phyloP scores from a whole-genome alignment of 2,329 filamentous ascomycete genomes.

The Periconia sp. region DNA sequence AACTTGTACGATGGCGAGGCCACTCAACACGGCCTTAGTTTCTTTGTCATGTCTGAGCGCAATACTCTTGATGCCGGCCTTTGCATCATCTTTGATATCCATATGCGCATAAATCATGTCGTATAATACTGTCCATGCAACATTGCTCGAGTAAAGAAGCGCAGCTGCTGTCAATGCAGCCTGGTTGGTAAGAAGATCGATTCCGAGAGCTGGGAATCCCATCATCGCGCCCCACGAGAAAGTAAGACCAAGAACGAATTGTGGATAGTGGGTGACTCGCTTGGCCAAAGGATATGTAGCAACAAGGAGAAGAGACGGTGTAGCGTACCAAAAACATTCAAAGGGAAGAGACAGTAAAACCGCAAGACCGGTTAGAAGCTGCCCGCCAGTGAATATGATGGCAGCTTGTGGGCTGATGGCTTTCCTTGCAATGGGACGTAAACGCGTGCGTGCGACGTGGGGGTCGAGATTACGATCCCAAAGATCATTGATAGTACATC shows the following conservation, averaged over 20 bases:
- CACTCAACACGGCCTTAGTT: conserved; percentile 74
- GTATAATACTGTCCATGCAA: conserved; percentile 85
- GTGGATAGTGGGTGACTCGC: conserved; percentile 83
- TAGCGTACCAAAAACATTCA: conserved; percentile 74
- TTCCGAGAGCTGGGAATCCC: conserved; percentile 80
- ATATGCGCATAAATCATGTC: conserved; percentile 95
- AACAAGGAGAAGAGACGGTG: conserved; percentile 74
- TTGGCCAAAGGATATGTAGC: conserved; percentile 80
- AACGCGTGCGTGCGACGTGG: conserved; percentile 72
- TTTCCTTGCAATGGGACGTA: conserved; percentile 78
- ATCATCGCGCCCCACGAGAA: conserved; percentile 90
- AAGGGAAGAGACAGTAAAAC: conserved; percentile 76
- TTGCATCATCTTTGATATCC: conserved; percentile 83
- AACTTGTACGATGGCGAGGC: conserved; percentile 69
- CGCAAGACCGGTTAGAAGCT: conserved; percentile 72
- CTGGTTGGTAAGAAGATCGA: conserved; percentile 69
- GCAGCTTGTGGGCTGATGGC: conserved; percentile 74
- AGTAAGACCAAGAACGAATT: conserved; percentile 78
- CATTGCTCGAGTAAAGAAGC: conserved; percentile 73
- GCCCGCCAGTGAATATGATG: conserved; percentile 71
- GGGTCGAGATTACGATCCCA: conserved; percentile 88
- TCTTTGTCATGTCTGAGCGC: conserved; percentile 76
- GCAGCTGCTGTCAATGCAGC: conserved; percentile 66
- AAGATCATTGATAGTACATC: conserved; percentile 87
- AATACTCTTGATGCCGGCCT: conserved; percentile 87